These are phyloP conservation scores for Ogataea parapolymorpha DNA, from an alignment of 805 yeast species.

Conservation along the genomic window DNA sequence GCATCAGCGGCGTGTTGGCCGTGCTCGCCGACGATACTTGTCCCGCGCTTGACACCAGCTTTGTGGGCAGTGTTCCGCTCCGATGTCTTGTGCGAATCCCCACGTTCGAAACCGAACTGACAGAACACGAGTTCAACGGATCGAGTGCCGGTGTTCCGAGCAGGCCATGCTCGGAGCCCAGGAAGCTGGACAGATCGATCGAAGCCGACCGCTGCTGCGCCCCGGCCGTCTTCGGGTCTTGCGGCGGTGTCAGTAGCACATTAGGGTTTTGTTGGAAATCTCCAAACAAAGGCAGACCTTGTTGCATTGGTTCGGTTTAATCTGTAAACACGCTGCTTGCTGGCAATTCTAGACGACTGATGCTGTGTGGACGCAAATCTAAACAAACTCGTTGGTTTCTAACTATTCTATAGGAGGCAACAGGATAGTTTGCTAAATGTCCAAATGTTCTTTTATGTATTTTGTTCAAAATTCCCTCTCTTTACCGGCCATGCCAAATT, in stretches of 20 bases:
- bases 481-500: slow-evolving; percentile 7
- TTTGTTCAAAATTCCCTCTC: slow-evolving; percentile 11
- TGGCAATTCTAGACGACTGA: background rate
- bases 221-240: slow-evolving; percentile 11
- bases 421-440: background rate
- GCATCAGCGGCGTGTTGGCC: slow-evolving; percentile 20
- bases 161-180: slow-evolving; percentile 12
- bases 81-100: slow-evolving; percentile 58
- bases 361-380: background rate
- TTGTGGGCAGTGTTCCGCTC: slow-evolving; percentile 77
- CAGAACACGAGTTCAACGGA: slow-evolving; percentile 17
- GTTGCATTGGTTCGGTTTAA: slow-evolving; percentile 5
- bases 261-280: slow-evolving; percentile 9
- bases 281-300: slow-evolving; percentile 8
- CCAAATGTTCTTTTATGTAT: slow-evolving; percentile 4
- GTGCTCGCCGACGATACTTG: slow-evolving; percentile 17
- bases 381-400: background rate
- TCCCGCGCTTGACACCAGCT: slow-evolving; percentile 35
- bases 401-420: slow-evolving; percentile 1
- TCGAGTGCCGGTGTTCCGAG: slow-evolving; percentile 13
- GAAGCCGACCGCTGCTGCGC: slow-evolving; percentile 17
- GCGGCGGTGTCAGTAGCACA: slow-evolving; percentile 17
- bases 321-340: background rate
- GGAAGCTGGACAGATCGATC: slow-evolving; percentile 16
- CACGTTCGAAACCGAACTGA: slow-evolving; percentile 30